These are phyloP conservation scores for Kodamaea arcana DNA, from an alignment of 1,139 yeast species.

Conservation along the genomic window DNA sequence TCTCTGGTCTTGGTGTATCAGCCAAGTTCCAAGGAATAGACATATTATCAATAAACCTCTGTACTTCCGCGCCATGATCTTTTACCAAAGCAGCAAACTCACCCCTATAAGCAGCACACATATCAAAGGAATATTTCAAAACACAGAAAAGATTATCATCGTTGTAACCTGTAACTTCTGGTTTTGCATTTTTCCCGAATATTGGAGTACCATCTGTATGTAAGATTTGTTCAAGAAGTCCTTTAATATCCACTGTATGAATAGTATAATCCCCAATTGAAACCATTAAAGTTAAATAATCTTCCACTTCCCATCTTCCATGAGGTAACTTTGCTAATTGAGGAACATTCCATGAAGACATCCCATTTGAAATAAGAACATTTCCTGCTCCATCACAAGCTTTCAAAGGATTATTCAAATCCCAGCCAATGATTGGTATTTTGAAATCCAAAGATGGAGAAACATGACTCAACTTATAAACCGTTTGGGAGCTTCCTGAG, in stretches of 20 bases:
- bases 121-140: conserved; percentile 19
- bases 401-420: conserved; percentile 12
- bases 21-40: neutral
- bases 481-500: conserved; percentile 1
- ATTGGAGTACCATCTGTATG: conserved; percentile 7
- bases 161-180: conserved; percentile 17
- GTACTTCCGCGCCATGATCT: neutral
- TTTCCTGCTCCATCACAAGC: conserved; percentile 15
- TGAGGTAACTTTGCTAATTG: conserved; percentile 7
- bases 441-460: conserved; percentile 35
- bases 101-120: conserved; percentile 18
- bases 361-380: conserved; percentile 26
- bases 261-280: conserved; percentile 36
- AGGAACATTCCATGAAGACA: conserved; percentile 21
- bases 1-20: too few relatives aligned
- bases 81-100: conserved; percentile 10
- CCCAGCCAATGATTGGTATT: conserved; percentile 19
- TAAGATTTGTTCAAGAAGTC: conserved; percentile 22
- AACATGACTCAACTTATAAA: conserved; percentile 21
- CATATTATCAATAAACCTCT: conserved; percentile 2
- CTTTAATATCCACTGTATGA: conserved; percentile 29
- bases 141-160: conserved; percentile 34
- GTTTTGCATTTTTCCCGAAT: conserved; percentile 1
- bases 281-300: conserved; percentile 29
- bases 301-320: conserved; percentile 19